Conservation (phyloP, 1,139 yeast genomes). For the Hanseniaspora uvarum region DNA sequence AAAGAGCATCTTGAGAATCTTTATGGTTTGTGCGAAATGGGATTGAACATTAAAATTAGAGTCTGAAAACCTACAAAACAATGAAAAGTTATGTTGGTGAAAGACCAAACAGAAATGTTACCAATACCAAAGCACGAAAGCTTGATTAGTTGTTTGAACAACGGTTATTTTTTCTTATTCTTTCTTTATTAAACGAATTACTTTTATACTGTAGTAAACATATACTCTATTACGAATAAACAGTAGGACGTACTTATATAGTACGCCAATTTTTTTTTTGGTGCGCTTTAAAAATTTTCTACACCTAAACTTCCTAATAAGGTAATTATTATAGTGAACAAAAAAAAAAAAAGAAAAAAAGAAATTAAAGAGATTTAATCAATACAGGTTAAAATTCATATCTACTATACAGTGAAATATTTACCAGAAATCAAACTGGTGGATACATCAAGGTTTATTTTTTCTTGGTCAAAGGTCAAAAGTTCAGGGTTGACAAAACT, state of each 20-base stretch:
- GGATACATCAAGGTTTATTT: neutral
- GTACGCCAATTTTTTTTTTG: neutral
- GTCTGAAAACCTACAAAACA: too few relatives aligned
- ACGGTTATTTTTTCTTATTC: too few relatives aligned
- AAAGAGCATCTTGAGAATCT: too few relatives aligned
- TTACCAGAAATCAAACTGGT: conserved; percentile 15
- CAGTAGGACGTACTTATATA: neutral
- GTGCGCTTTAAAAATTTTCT: neutral
- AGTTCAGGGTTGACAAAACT: conserved; percentile 2
- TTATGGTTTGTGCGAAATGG: too few relatives aligned
- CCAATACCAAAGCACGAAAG: too few relatives aligned
- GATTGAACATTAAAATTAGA: too few relatives aligned
- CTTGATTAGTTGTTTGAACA: too few relatives aligned
- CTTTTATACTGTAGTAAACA: too few relatives aligned
- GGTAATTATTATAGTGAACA: neutral
- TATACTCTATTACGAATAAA: neutral
- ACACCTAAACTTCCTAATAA: neutral
- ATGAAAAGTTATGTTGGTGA: too few relatives aligned
- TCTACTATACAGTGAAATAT: conserved; percentile 11
- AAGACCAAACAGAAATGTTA: too few relatives aligned
- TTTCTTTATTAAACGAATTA: neutral
- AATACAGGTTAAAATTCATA: neutral
- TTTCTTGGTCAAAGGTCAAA: neutral
- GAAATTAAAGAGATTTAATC: neutral
- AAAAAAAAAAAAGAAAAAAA: neutral